A percentile compares a stretch with the other conserved stretches of the same genome.
These are phyloP conservation scores for Plenodomus lindquistii DNA, from an alignment of 2,329 filamentous ascomycete genomes.

Conservation along the genomic window DNA sequence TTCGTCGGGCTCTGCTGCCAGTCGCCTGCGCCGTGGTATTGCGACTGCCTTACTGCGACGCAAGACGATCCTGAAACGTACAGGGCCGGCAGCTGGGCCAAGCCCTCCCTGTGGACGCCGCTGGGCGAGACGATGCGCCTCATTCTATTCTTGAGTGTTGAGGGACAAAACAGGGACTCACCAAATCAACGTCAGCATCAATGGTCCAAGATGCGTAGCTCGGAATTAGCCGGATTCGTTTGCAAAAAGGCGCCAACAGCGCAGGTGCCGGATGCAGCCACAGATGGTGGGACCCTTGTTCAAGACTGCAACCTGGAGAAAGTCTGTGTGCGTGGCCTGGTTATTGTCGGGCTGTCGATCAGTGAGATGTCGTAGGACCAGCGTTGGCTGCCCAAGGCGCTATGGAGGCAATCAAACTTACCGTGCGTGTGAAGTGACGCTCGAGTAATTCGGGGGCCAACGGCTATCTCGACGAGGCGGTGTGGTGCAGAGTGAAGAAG, in stretches of 20 bases:
- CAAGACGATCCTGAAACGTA: conserved; percentile 7
- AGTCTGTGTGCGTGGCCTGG: too few species aligned
- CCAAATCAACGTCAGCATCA: conserved; percentile 14
- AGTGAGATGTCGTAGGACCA: too few species aligned
- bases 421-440: too few species aligned
- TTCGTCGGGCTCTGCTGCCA: conserved; percentile 11
- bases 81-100: conserved; percentile 1
- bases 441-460: too few species aligned
- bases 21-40: conserved; percentile 11
- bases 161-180: conserved; percentile 5
- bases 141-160: conserved; percentile 1
- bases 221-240: conserved; percentile 17
- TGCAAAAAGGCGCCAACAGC: conserved; percentile 6
- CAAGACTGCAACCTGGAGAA: not conserved
- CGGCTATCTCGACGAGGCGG: too few species aligned
- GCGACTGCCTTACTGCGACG: conserved; percentile 8
- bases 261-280: conserved; percentile 9
- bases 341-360: too few species aligned
- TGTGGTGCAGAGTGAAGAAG: too few species aligned
- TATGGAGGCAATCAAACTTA: too few species aligned
- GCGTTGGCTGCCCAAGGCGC: too few species aligned
- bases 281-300: not conserved
- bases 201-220: conserved; percentile 4
- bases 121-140: conserved; percentile 12
- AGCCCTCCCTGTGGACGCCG: not conserved